These are phyloP conservation scores for Leptographium flavum DNA, from an alignment of 2,329 filamentous ascomycete species.

Conservation along the genomic window DNA sequence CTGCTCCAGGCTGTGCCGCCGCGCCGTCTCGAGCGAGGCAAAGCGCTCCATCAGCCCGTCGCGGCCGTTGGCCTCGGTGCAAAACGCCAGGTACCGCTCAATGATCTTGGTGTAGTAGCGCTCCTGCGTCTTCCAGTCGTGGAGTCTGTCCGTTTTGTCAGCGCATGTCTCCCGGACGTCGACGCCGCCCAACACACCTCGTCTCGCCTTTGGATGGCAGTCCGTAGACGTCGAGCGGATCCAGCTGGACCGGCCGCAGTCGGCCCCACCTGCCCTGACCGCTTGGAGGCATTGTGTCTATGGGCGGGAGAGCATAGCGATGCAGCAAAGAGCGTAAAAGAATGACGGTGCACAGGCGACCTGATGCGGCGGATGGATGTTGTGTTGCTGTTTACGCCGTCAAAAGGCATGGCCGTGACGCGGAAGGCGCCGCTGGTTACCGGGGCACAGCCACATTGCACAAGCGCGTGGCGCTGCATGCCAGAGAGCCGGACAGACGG, in stretches of 20 bases:
- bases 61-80: constrained; percentile 56
- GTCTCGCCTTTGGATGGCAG: constrained; percentile 85
- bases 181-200: constrained; percentile 37
- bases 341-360: not conserved
- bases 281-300: constrained; percentile 14
- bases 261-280: constrained; percentile 47
- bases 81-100: constrained; percentile 80
- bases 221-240: constrained; percentile 69
- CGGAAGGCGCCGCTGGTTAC: too few relatives aligned
- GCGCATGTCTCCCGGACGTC: not conserved
- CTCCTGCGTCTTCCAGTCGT: constrained; percentile 67
- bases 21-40: constrained; percentile 39
- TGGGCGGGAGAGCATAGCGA: constrained; percentile 5
- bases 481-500: too few relatives aligned
- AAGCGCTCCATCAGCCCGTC: constrained; percentile 65
- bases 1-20: not conserved
- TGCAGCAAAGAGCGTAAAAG: too few relatives aligned
- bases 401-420: too few relatives aligned
- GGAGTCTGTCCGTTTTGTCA: constrained; percentile 33
- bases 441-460: too few relatives aligned
- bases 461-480: too few relatives aligned
- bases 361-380: not conserved
- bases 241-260: constrained; percentile 58
- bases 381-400: not conserved
- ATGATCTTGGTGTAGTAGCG: constrained; percentile 77